These are phyloP conservation scores for Backusella sp. DNA, from an alignment of 192 early-diverging fungal genomes.

Conservation along the genomic window DNA sequence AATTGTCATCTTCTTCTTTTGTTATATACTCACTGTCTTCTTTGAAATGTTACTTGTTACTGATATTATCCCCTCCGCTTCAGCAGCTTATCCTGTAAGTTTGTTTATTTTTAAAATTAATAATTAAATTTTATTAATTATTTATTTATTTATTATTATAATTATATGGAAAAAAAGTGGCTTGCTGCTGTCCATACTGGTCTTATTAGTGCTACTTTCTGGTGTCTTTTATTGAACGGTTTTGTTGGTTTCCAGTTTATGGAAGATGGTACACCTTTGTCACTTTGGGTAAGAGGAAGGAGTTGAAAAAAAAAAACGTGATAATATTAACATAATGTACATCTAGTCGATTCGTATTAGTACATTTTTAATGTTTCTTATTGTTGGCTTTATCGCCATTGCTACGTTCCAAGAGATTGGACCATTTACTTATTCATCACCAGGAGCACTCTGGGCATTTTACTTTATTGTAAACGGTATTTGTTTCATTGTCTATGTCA, in stretches of 20 bases:
- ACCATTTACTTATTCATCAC: constrained; percentile 51
- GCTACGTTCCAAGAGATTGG: constrained; percentile 63
- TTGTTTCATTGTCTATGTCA: constrained; percentile 71
- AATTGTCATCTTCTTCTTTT: constrained; percentile 90
- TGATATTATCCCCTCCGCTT: constrained; percentile 74
- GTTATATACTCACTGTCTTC: constrained; percentile 71
- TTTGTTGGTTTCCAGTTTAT: constrained; percentile 90
- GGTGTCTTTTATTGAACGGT: constrained; percentile 82
- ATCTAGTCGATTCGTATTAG: constrained; percentile 73
- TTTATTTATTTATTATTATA: neutral
- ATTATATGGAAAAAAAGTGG: constrained; percentile 48
- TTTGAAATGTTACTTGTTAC: constrained; percentile 75
- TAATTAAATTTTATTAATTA: neutral
- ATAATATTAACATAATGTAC: neutral
- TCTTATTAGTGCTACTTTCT: constrained; percentile 74
- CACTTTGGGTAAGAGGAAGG: constrained; percentile 72
- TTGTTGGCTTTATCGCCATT: constrained; percentile 64
- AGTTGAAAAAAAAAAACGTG: neutral
- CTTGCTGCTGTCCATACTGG: constrained; percentile 70
- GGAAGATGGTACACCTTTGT: constrained; percentile 83
- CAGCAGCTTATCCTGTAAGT: constrained; percentile 61
- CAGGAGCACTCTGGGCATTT: constrained; percentile 66
- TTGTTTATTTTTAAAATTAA: neutral
- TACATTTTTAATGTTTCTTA: constrained; percentile 64
- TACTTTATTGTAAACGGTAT: constrained; percentile 75